Conservation (phyloP, 257 asterid species). For the Forsythia viridissima region DNA sequence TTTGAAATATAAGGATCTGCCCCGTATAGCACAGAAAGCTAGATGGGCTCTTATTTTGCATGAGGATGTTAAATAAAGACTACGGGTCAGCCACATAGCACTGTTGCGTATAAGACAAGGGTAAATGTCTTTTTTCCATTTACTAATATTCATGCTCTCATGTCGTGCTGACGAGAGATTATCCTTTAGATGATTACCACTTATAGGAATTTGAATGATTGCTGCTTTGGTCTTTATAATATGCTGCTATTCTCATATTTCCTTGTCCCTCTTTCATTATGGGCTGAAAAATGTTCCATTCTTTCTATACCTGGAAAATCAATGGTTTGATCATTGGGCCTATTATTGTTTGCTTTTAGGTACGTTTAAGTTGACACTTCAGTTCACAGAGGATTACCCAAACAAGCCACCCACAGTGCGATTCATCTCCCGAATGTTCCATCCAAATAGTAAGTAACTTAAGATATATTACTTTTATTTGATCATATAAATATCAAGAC, state of each 20-base stretch:
- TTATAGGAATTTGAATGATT: not conserved
- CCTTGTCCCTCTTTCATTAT: not conserved
- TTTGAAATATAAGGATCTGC: not conserved
- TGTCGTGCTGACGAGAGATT: not conserved
- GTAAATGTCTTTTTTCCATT: not conserved
- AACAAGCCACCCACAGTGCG: constrained; percentile 94
- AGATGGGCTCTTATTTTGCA: not conserved
- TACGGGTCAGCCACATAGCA: not conserved
- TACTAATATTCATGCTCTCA: not conserved
- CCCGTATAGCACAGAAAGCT: not conserved
- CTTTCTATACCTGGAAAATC: not conserved
- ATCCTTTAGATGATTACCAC: not conserved
- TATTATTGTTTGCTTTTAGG: constrained; percentile 40
- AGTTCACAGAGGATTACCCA: constrained; percentile 88
- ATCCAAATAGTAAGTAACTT: constrained; percentile 84
- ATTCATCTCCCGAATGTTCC: constrained; percentile 93
- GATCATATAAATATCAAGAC: not conserved
- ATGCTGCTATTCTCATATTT: not conserved
- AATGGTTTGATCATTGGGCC: not conserved
- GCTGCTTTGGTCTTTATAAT: not conserved
- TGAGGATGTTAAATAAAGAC: not conserved
- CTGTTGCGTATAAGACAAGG: not conserved
- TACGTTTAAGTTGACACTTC: constrained; percentile 90
- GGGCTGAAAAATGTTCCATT: not conserved
- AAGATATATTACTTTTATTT: not conserved